Evolutionary conservation across 345 rosid genomes (phyloP), one percentile per base, ranked within the genome.

Genomic region (Cardamine chenopodiifolia): DNA sequence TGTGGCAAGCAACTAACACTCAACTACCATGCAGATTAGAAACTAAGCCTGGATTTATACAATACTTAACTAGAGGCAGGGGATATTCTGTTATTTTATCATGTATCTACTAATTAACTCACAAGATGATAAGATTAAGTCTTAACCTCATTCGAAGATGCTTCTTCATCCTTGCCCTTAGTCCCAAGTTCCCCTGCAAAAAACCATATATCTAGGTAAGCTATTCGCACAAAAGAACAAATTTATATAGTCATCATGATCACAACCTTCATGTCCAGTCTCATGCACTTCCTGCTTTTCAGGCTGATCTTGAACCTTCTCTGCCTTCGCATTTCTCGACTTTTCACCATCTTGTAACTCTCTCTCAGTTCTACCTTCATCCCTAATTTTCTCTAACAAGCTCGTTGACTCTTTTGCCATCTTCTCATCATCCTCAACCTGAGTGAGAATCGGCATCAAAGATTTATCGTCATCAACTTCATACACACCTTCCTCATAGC

Each of bases 361-460:
- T 76, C 23, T 62, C 54, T 70, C 66, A 32, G 44, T 49, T 69
- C 66, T 20, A 40, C 78, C 87, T 47, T 85, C 81, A 1, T 86
- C 89, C 66, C 83, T 73, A 54, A 80, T 79, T 50, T 45, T 82
- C 75, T 87, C 89, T 37, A 78, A 19, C 76, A 87, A 75, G 28
- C 82, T 82, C 5, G 54, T 83, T 1, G 86, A 79, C 70, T 82
- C 88, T 57, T 73, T 77, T 19, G 31, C 78, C 39, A 82, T 17
- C 72, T 84, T 85, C 28, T 77, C 76, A 39, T 65, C 72, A 23
- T 71, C 76, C 53, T 64, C 62, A 29, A 3, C 7, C 57, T 20
- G 20, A 49, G 20, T 59, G 28, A n/a, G 73, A 67, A n/a, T 18
- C 4, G 54, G 32, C 49, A 13, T 34, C 3, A 31, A 31, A 31